Conservation (phyloP, 1,139 yeast species). For the Zygoascus sp. region DNA sequence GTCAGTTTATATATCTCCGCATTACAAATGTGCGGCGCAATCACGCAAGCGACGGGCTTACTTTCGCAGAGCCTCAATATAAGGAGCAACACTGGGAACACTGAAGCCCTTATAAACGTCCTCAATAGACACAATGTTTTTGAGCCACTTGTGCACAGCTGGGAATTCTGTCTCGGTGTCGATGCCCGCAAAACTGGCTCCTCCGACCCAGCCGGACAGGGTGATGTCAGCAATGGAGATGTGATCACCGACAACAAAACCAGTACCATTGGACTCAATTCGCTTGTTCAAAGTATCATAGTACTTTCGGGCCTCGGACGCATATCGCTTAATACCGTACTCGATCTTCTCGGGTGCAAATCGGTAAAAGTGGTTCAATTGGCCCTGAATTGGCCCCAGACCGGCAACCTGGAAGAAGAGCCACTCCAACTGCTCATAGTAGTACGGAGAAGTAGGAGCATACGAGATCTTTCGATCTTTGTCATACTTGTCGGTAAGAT, state of each 20-base stretch:
- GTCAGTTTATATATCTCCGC: too few relatives aligned
- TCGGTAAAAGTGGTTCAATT: constrained; percentile 87
- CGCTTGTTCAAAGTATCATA: constrained; percentile 89
- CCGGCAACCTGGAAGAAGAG: constrained; percentile 92
- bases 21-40: background rate
- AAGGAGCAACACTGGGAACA: background rate
- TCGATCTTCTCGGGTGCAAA: constrained; percentile 86
- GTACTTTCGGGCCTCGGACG: constrained; percentile 89
- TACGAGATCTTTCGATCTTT: constrained; percentile 55
- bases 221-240: constrained; percentile 88
- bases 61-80: background rate
- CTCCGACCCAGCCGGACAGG: constrained; percentile 96
- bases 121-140: constrained; percentile 34
- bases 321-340: constrained; percentile 84
- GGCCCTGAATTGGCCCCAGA: constrained; percentile 99
- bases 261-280: constrained; percentile 85
- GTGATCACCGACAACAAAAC: constrained; percentile 83
- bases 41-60: background rate
- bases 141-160: constrained; percentile 92
- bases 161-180: constrained; percentile 85
- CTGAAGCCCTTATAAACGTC: constrained; percentile 11
- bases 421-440: constrained; percentile 86
- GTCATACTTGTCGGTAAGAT: constrained; percentile 64
- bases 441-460: constrained; percentile 71
- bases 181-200: constrained; percentile 86